phyloP scores from a whole-genome alignment of 441 rosid genomes.

The Populus hybrid region DNA sequence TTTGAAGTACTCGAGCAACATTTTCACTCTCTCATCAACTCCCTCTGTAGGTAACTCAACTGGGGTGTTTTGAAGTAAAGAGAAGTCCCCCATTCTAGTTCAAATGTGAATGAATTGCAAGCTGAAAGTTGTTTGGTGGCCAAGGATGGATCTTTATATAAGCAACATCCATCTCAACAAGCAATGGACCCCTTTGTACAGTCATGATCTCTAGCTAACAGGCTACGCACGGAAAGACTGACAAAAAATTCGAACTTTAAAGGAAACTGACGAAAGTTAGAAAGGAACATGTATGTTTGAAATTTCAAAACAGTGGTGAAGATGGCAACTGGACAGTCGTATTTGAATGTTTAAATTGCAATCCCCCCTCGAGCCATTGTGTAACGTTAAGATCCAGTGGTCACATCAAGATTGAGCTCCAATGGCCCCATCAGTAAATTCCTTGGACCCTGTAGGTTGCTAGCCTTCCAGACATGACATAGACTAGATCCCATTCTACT shows the following conservation, averaged over 20 bases:
- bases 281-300: not conserved
- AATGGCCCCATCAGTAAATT: not conserved
- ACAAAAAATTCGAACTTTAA: not conserved
- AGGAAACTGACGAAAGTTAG: not conserved
- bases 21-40: constrained; percentile 47
- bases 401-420: not conserved
- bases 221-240: not conserved
- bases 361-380: not conserved
- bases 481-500: not conserved
- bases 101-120: not conserved
- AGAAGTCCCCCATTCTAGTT: not conserved
- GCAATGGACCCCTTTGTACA: not conserved
- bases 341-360: not conserved
- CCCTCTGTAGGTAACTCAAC: constrained; percentile 12
- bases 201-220: not conserved
- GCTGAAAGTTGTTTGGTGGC: not conserved
- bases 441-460: not conserved
- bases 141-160: not conserved
- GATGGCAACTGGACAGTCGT: not conserved
- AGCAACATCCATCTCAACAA: not conserved
- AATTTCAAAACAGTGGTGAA: not conserved
- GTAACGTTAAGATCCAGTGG: not conserved
- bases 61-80: not conserved
- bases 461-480: not conserved
- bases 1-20: constrained; percentile 21